phyloP scores from a whole-genome alignment of 2,329 filamentous ascomycete species.

The Monosporascus sp. region DNA sequence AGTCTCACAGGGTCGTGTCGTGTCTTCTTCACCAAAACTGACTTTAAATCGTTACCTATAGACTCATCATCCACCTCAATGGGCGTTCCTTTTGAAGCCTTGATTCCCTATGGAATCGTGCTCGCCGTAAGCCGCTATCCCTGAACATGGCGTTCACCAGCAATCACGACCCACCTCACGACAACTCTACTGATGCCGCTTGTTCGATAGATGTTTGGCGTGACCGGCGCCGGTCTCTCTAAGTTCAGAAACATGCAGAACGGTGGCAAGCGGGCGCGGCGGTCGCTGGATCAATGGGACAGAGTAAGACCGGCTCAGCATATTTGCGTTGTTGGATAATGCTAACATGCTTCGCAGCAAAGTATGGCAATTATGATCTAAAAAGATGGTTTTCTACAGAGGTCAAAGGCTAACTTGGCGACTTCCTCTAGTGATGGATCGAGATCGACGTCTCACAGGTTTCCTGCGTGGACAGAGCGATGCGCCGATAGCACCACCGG shows the following conservation, averaged over 20 bases:
- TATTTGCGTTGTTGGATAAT: slow-evolving; percentile 1
- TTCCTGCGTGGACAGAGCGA: slow-evolving; percentile 54
- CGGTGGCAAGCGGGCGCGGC: slow-evolving; percentile 55
- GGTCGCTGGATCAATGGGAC: slow-evolving; percentile 59
- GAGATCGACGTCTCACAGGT: slow-evolving; percentile 57
- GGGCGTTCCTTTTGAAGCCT: slow-evolving; percentile 59
- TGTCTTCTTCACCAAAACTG: slow-evolving; percentile 1
- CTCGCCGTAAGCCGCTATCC: slow-evolving; percentile 43
- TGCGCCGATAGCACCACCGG: slow-evolving; percentile 47
- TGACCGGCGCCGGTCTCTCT: slow-evolving; percentile 53
- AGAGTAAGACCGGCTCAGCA: slow-evolving; percentile 37
- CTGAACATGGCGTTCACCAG: neutral
- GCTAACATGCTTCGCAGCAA: slow-evolving; percentile 42
- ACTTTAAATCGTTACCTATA: neutral
- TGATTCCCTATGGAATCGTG: slow-evolving; percentile 62
- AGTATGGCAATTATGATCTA: slow-evolving; percentile 31
- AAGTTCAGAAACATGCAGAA: slow-evolving; percentile 53
- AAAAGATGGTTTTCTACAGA: neutral
- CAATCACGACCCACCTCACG: slow-evolving; percentile 1
- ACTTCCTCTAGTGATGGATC: slow-evolving; percentile 53
- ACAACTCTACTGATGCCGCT: slow-evolving; percentile 13
- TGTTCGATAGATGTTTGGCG: slow-evolving; percentile 54
- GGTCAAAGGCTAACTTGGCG: slow-evolving; percentile 15
- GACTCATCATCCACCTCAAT: slow-evolving; percentile 34
- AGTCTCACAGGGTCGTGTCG: neutral